Evolutionary conservation across 1,139 yeast species (phyloP), one percentile per base, ranked within the genome.

Genomic region (Zygosaccharomyces pseudobailii): DNA sequence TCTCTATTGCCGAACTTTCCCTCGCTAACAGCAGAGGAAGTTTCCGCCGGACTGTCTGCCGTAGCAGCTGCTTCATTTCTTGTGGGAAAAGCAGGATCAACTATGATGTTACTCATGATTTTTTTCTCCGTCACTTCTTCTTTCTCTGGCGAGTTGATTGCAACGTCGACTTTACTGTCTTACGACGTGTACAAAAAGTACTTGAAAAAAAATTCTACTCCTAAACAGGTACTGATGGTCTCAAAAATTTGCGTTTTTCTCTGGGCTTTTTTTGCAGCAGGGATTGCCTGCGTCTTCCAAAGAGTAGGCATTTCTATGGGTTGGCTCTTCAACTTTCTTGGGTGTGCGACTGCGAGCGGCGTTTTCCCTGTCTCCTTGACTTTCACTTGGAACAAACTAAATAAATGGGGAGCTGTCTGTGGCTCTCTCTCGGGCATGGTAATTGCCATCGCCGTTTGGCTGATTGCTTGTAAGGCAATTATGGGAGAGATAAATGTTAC

Each of bases 381-480:
- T 0, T 67, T 73, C 55, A 65, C 72, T 24, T 73, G 76, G 75
- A 66, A 63, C 43, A 67, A 63, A 48, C 56, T 71, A 48, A 71
- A 69, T 53, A 59, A 52, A 21, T 53, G 55, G 32, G 74, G 72
- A 19, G 74, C 73, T 0, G 69, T 68, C 35, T 63, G 63, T 38
- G 72, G 73, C 0, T 44, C 81, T 13, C 71, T 78, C 6, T 65
- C 74, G 48, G 79, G 82, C 19, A 74, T 80, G 49, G 68, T 61
- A 3, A 66, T 75, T 47, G 81, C 81, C 13, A 70, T 78, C 32
- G 71, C 74, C 65, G 66, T 75, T 13, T 78, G 83, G 83, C 68
- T 78, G 52, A 71, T 71, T 13, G 59, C 62, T 31, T 59, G 64
- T 47, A 55, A 57, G 33, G 52, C 51, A 17, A 48, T 58, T 36